Conservation (phyloP, 495 filamentous ascomycete genomes). For the Penicilliopsis zonata region DNA sequence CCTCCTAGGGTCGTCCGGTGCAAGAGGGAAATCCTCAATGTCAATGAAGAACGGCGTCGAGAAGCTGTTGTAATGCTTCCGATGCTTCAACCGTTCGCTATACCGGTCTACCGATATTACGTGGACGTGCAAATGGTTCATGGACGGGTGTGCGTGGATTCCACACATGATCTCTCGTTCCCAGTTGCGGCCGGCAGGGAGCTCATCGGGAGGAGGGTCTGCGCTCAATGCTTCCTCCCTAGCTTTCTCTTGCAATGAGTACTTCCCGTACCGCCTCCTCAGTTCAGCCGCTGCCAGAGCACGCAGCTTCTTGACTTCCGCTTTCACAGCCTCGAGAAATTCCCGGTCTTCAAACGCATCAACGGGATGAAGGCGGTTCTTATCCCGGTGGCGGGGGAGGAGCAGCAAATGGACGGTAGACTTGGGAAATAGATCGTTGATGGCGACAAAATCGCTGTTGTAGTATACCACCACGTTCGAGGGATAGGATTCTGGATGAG, state of each 20-base stretch:
- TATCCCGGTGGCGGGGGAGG: conserved; percentile 57
- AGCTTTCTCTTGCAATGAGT: conserved; percentile 46
- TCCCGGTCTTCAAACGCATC: conserved; percentile 58
- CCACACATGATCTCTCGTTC: conserved; percentile 62
- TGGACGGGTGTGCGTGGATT: conserved; percentile 76
- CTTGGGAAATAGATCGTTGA: conserved; percentile 80
- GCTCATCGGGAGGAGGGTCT: conserved; percentile 27
- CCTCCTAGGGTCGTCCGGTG: conserved; percentile 44
- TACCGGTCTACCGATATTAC: conserved; percentile 65
- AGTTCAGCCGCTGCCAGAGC: conserved; percentile 63
- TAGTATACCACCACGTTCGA: conserved; percentile 52
- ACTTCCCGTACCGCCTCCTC: conserved; percentile 51
- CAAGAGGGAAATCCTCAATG: conserved; percentile 72
- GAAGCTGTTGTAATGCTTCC: conserved; percentile 91
- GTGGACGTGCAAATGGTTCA: conserved; percentile 90
- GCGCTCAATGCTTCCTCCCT: conserved; percentile 42
- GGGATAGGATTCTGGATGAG: conserved; percentile 52
- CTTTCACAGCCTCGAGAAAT: conserved; percentile 55
- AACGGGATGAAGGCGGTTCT: conserved; percentile 59
- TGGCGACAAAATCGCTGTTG: conserved; percentile 60
- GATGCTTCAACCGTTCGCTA: conserved; percentile 58
- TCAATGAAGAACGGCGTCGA: conserved; percentile 75
- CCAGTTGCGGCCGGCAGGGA: conserved; percentile 71
- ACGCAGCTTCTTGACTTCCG: conserved; percentile 49
- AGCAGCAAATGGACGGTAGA: conserved; percentile 75